Base-by-base conservation (phyloP, 2,329 filamentous ascomycete genomes). In the Fusarium sp. region DNA sequence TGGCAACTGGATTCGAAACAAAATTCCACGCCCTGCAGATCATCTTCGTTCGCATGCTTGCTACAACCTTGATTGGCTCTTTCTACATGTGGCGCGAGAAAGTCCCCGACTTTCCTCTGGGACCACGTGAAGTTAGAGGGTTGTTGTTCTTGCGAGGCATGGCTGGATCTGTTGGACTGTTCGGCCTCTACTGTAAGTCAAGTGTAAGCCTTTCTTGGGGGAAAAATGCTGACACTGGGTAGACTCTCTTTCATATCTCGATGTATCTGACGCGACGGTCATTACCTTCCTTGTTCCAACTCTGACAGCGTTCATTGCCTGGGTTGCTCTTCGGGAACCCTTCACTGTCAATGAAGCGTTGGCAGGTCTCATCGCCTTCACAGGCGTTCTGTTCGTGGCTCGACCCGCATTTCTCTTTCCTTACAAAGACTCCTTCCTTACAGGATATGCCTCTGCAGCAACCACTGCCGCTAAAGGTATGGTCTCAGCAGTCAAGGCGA, bases 211-310 rank as follows among this genome's bases (percentile, higher is more conserved):
- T 20, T 4, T 2, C 4, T 1, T n/a, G n/a, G 1, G 14, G n/a
- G 5, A 3, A 1, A 7, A 1, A 8, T 10, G 5, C 63, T 72
- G 14, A 75, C 22, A 8, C 1, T 3, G 5, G 0, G 0, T 86
- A 82, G 79, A 84, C 32, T 81, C 81, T 0, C 76, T 83, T 0
- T 84, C 91, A 25, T 95, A 93, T 69, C 86, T 96, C 1, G 90
- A 92, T 3, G 85, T 96, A 3, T 89, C 92, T 3, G 93, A 96
- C 76, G 91, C 92, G 2, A 94, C 91, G 0, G 92, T 95, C 25
- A 90, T 96, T 34, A 93, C 91, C 9, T 96, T 95, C 77, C 84
- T 96, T 5, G 87, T 91, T 0, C 93, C 93, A 0, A 90, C 90
- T 10, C 83, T 94, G 12, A 89, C 91, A 10, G 91, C 81, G 2